Evolutionary conservation across 1,139 yeast genomes (phyloP), one percentile per base, ranked within the genome.

Genomic region (Casaregolazyma lundiana): DNA sequence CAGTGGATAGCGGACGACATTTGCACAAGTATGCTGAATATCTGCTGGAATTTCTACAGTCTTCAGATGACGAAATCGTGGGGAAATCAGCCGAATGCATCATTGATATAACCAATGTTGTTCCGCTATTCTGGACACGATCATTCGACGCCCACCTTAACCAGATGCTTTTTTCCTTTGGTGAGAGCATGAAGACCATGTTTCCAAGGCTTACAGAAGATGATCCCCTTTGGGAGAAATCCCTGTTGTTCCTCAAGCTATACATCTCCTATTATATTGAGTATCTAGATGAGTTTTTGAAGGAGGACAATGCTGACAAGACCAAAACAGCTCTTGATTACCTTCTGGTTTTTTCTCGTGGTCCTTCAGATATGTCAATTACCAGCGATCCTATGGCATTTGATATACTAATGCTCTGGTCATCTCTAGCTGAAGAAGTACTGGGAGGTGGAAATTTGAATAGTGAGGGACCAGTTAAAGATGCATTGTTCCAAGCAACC

Each of bases 341-440:
- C n/a, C 63, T 86, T 9, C 53, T 84, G 20, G 71, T 70, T 35
- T 64, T 89, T 43, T 78, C 95, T 0, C 72, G 75, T 45, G 73
- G 76, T 3, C 24, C 21, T 11, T 81, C 83, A 0, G 81, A 84
- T 0, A 20, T 32, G 4, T 85, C 95, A 0, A 72, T 83, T 1
- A 65, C 71, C 0, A 90, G 87, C 21, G 96, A 90, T 60, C 67
- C 67, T 13, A 68, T 85, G 9, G 83, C 95, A 13, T 78, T 75
- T 38, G 82, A 80, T 47, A 71, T 88, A 54, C 70, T 86, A 4
- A 81, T 81, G 45, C 87, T 89, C 59, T 92, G 97, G 97, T 77
- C 78, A 46, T 83, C 81, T 48, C 71, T 84, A 45, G 79, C 83
- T 7, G 94, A 85, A 51, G 73, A 77, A 1, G 77, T 76, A 49